Percentiles rank a stretch among this genome's conserved stretches.
phyloP scores from a whole-genome alignment of 441 rosid genomes.

The Aquilaria agallochum region DNA sequence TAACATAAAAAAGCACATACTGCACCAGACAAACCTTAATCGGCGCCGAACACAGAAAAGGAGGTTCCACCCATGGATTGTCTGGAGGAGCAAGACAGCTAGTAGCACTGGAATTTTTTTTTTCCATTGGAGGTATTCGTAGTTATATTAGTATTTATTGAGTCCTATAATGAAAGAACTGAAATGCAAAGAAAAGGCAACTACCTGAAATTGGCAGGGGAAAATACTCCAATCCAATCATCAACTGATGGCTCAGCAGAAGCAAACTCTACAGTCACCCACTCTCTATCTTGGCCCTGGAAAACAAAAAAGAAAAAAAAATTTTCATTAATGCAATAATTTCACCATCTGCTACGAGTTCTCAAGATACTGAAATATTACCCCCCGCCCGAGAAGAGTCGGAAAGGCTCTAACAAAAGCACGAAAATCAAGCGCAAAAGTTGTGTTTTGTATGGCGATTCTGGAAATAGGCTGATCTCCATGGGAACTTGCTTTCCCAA shows the following conservation, averaged over 20 bases:
- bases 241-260: conserved; percentile 32
- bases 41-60: conserved; percentile 76
- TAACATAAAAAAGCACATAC: neutral
- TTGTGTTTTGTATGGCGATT: conserved; percentile 37
- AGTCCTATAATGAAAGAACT: too few species aligned
- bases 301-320: conserved; percentile 3
- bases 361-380: conserved; percentile 5
- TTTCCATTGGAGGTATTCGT: too few species aligned
- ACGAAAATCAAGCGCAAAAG: conserved; percentile 25
- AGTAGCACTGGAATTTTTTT: too few species aligned
- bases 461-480: conserved; percentile 53
- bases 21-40: conserved; percentile 52
- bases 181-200: conserved; percentile 1
- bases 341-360: too few species aligned
- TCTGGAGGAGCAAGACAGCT: conserved; percentile 25
- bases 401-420: conserved; percentile 38
- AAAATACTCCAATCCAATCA: conserved; percentile 83
- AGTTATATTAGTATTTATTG: too few species aligned
- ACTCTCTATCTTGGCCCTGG: conserved; percentile 73
- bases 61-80: conserved; percentile 46
- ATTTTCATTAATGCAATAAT: too few species aligned
- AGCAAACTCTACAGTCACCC: conserved; percentile 46
- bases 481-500: too few species aligned
- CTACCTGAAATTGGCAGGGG: conserved; percentile 76
- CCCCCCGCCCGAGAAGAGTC: conserved; percentile 39